phyloP scores from a whole-genome alignment of 768 basidiomycete genomes.

The Tulasnella sp. region DNA sequence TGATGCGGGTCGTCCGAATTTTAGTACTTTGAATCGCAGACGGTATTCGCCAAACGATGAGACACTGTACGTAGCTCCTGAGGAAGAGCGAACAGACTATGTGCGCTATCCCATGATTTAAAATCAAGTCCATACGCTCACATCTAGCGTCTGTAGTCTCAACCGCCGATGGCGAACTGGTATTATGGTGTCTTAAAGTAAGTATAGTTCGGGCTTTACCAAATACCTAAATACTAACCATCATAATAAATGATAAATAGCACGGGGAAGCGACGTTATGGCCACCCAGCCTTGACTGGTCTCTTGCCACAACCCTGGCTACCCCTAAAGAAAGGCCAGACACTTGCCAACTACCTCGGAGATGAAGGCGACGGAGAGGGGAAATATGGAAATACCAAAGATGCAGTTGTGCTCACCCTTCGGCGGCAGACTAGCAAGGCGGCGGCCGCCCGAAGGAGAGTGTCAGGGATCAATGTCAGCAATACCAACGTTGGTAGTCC shows the following conservation, averaged over 20 bases:
- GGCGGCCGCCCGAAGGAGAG: neutral
- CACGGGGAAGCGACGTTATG: conserved; percentile 90
- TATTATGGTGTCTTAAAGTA: conserved; percentile 88
- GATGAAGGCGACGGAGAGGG: conserved; percentile 21
- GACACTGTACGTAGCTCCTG: conserved; percentile 88
- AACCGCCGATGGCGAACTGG: conserved; percentile 95
- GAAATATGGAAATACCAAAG: conserved; percentile 15
- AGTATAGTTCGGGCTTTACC: neutral
- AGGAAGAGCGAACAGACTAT: conserved; percentile 87
- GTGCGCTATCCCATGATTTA: conserved; percentile 31
- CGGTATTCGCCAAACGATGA: conserved; percentile 92
- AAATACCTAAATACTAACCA: neutral
- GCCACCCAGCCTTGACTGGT: conserved; percentile 91
- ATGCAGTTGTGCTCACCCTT: conserved; percentile 74
- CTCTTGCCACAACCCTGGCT: conserved; percentile 91
- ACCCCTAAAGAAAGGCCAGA: conserved; percentile 75
- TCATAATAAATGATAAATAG: conserved; percentile 31
- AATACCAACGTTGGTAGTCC: neutral
- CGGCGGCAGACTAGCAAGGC: conserved; percentile 45
- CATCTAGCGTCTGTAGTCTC: conserved; percentile 44
- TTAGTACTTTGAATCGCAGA: conserved; percentile 70
- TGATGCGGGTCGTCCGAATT: conserved; percentile 9
- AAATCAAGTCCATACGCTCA: conserved; percentile 5
- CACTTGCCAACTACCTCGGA: conserved; percentile 44
- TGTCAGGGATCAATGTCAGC: neutral